Evolutionary conservation across 768 basidiomycete genomes (phyloP).

Genomic region (Amanita rimosa): DNA sequence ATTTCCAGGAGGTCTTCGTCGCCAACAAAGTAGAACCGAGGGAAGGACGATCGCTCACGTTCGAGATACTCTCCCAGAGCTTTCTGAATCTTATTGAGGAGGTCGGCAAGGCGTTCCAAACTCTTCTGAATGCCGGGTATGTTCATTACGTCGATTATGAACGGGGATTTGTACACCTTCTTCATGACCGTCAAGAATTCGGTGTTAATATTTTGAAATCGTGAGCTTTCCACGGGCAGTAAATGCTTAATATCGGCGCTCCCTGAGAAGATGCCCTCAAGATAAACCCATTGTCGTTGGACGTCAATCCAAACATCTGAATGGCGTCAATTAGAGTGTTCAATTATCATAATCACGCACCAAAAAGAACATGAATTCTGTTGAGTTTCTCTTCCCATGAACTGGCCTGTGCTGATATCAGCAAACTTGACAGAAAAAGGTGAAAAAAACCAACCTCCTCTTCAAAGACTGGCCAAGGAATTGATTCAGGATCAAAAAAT

Average conservation of each 20-base stretch:
- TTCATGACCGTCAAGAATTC: constrained; percentile 99
- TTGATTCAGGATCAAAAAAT: background rate
- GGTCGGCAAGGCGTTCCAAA: constrained; percentile 89
- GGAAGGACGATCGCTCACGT: constrained; percentile 94
- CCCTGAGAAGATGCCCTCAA: constrained; percentile 99
- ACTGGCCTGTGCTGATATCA: constrained; percentile 39
- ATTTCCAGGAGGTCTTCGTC: constrained; percentile 98
- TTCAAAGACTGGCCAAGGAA: constrained; percentile 54
- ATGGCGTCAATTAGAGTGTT: constrained; percentile 6
- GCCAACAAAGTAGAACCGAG: constrained; percentile 98
- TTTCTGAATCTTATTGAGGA: constrained; percentile 98
- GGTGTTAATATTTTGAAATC: constrained; percentile 97
- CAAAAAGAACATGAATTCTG: constrained; percentile 92
- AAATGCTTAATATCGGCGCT: constrained; percentile 99
- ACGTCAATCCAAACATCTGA: constrained; percentile 99
- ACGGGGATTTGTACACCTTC: constrained; percentile 98
- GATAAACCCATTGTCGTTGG: constrained; percentile 98
- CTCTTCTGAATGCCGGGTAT: constrained; percentile 96
- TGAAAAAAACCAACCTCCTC: constrained; percentile 48
- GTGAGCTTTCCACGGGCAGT: constrained; percentile 92
- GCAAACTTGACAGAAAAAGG: constrained; percentile 4
- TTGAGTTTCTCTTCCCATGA: constrained; percentile 98
- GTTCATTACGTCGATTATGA: constrained; percentile 93
- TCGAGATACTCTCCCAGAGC: constrained; percentile 98
- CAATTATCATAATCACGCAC: constrained; percentile 25